Conservation (phyloP, 2,329 filamentous ascomycete genomes). For the Diaporthe eres region DNA sequence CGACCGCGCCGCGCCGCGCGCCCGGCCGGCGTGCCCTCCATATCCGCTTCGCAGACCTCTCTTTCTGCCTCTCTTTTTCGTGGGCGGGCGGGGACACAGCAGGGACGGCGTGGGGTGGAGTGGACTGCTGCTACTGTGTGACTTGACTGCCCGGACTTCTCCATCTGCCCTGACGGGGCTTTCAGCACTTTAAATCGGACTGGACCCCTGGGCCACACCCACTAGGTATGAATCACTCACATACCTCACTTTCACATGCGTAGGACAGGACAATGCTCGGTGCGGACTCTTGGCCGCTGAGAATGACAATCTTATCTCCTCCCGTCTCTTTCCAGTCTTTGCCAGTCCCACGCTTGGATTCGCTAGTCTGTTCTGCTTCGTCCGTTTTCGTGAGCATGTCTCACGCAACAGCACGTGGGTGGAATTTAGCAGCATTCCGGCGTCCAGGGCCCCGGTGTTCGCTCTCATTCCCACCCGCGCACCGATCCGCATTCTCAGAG, state of each 20-base stretch:
- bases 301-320: background rate
- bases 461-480: constrained; percentile 4
- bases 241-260: constrained; percentile 19
- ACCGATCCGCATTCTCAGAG: background rate
- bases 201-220: background rate
- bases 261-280: background rate
- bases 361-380: background rate
- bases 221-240: background rate
- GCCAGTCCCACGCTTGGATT: background rate
- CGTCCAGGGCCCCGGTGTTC: background rate
- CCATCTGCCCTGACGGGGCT: background rate
- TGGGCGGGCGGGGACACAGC: background rate
- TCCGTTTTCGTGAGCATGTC: constrained; percentile 18
- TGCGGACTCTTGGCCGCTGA: background rate
- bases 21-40: background rate
- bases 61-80: background rate
- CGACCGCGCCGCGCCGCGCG: background rate
- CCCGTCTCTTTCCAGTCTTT: background rate
- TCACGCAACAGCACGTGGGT: constrained; percentile 21
- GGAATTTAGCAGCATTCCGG: constrained; percentile 23
- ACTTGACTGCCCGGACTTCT: background rate
- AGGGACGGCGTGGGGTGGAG: background rate
- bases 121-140: background rate
- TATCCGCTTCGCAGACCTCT: background rate
- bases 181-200: background rate